Conservation (phyloP, 108 stramenopile genomes). For the Pseudonitzschia multiseries region DNA sequence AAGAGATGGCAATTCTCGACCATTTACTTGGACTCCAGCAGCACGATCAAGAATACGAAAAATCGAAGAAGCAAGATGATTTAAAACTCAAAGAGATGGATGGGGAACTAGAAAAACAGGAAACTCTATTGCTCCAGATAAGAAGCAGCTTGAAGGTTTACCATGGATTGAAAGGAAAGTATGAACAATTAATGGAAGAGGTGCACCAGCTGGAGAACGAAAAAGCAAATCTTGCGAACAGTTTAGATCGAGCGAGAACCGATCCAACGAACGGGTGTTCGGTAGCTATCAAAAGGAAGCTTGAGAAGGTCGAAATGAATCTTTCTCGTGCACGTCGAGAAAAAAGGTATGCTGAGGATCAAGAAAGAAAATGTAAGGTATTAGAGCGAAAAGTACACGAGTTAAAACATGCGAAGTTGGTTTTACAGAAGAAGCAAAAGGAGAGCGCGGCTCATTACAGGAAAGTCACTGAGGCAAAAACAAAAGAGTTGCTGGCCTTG, state of each 20-base stretch:
- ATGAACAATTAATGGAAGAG: conserved; percentile 75
- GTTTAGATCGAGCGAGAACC: conserved; percentile 63
- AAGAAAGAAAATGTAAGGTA: conserved; percentile 65
- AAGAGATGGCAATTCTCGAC: conserved; percentile 84
- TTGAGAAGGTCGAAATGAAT: conserved; percentile 70
- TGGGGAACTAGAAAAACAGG: conserved; percentile 73
- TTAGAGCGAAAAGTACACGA: conserved; percentile 77
- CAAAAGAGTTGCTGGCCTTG: conserved; percentile 69
- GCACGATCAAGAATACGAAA: conserved; percentile 68
- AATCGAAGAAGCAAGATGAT: conserved; percentile 53
- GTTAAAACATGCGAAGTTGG: conserved; percentile 69
- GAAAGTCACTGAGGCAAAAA: conserved; percentile 71
- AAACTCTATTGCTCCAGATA: conserved; percentile 67
- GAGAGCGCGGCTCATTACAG: conserved; percentile 63
- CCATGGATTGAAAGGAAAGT: conserved; percentile 77
- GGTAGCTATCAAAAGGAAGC: conserved; percentile 65
- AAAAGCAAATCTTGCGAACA: conserved; percentile 61
- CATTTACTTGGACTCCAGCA: conserved; percentile 79
- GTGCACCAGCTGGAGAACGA: conserved; percentile 77
- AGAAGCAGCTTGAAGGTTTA: conserved; percentile 77
- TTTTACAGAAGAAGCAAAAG: conserved; percentile 75
- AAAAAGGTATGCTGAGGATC: conserved; percentile 69
- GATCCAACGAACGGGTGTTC: conserved; percentile 80
- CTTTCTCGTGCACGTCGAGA: conserved; percentile 69
- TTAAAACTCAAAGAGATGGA: conserved; percentile 66